These are phyloP conservation scores for Pseudofabraea citricarpa DNA, from an alignment of 2,329 filamentous ascomycete genomes.

Conservation along the genomic window DNA sequence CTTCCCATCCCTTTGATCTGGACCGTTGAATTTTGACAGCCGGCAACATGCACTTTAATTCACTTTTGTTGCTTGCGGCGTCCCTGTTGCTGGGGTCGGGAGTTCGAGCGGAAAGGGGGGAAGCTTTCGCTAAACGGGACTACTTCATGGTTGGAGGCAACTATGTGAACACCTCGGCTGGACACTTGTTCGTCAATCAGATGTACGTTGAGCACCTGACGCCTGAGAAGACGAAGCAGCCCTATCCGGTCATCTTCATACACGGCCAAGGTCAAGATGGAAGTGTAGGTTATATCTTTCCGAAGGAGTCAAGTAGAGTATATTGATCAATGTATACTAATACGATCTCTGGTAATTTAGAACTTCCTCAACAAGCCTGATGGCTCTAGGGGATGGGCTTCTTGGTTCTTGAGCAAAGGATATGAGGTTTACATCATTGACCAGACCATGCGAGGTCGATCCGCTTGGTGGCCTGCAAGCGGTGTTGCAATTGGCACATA, in stretches of 20 bases:
- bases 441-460: conserved; percentile 19
- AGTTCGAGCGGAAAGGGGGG: too few species aligned
- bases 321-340: too few species aligned
- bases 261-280: conserved; percentile 21
- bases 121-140: conserved; percentile 5
- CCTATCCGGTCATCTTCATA: conserved; percentile 22
- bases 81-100: too few species aligned
- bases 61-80: too few species aligned
- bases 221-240: conserved; percentile 19
- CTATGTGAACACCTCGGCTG: conserved; percentile 12
- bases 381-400: conserved; percentile 40
- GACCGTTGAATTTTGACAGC: too few species aligned
- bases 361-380: conserved; percentile 44
- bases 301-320: too few species aligned
- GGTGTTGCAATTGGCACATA: conserved; percentile 7
- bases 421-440: conserved; percentile 39
- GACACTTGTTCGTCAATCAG: conserved; percentile 29
- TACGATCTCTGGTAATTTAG: conserved; percentile 12
- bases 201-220: conserved; percentile 49
- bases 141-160: conserved; percentile 24
- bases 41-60: too few species aligned
- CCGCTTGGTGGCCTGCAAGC: conserved; percentile 13
- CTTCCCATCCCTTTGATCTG: too few species aligned
- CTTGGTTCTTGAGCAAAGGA: conserved; percentile 38
- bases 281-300: too few species aligned